Conservation (phyloP, 1,139 yeast species). For the Candida neerlandica region DNA sequence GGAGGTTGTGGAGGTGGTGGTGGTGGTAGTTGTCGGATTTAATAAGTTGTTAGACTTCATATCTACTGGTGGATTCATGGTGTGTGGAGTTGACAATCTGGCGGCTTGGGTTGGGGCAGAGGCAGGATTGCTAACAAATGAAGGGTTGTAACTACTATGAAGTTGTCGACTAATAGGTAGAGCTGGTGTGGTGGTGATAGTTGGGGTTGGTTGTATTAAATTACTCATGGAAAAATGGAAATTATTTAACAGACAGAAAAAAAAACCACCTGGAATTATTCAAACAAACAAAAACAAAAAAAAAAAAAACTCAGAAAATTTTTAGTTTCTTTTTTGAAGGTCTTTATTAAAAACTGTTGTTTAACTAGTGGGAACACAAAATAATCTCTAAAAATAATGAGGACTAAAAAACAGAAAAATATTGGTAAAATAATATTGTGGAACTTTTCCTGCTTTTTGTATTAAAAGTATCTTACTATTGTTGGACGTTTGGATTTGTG, state of each 20-base stretch:
- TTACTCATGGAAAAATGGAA: slow-evolving; percentile 6
- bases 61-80: slow-evolving; percentile 5
- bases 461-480: neutral
- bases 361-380: slow-evolving; percentile 3
- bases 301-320: neutral
- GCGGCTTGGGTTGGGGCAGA: neutral
- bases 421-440: neutral
- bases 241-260: neutral
- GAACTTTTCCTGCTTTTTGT: neutral
- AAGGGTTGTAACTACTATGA: slow-evolving; percentile 1
- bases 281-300: neutral
- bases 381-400: neutral
- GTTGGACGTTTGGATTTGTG: too few relatives aligned
- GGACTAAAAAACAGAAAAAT: neutral
- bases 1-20: neutral
- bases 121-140: slow-evolving; percentile 1
- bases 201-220: slow-evolving; percentile 4
- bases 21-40: slow-evolving; percentile 2
- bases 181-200: neutral
- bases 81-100: neutral
- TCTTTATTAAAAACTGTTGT: neutral
- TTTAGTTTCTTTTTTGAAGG: slow-evolving; percentile 1
- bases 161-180: neutral
- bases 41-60: slow-evolving; percentile 3
- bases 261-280: slow-evolving; percentile 1